Evolutionary conservation across 805 yeast genomes (phyloP), one percentile per base, ranked within the genome.

Genomic region (Nakazawaea ernobii): DNA sequence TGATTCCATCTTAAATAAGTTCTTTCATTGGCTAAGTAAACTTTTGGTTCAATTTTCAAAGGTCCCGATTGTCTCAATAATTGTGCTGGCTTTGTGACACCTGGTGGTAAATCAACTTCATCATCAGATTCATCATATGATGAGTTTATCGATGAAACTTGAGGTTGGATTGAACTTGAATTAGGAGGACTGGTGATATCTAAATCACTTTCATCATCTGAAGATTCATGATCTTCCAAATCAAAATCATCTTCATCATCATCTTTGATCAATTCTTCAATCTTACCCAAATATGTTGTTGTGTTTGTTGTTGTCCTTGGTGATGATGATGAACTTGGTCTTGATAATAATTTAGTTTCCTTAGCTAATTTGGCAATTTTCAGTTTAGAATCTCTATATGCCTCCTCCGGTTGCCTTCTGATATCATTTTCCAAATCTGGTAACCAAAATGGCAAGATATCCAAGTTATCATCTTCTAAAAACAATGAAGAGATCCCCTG

Each of bases 21-120:
- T 65, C 99, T 84, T 70, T 94, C 99, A 61, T 94, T 94, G 28
- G 99, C 99, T 53, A 94, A 74, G 97, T 98, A 94, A 11, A 94
- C 99, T 62, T 94, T 94, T 29, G 98, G 95, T 70, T 94, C 99
- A 49, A 94, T 91, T 66, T 86, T 90, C 48, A 90, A 79, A 1
- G 97, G 94, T 7, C 97, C 96, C 27, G 91, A 83, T 63, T 90
- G 90, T 60, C 91, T 86, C 57, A 92, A 74, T 67, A 86, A 79
- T 30, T 74, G 70, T 26, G 76, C 79, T 47, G 99, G 99, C 60
- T 84, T 86, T 39, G 73, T 72, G 17, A 92, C 98, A 13, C 98
- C 98, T 2, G 86, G 81, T 10, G 99, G 99, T 49, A 92, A 71
- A 20, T 75, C 81, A 41, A 89, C 75, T 62, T 91, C 97, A 57